A percentile compares a stretch with the other conserved stretches of the same genome.
Conservation (phyloP, 306 rosid species). For the Fragaria ananassa region DNA sequence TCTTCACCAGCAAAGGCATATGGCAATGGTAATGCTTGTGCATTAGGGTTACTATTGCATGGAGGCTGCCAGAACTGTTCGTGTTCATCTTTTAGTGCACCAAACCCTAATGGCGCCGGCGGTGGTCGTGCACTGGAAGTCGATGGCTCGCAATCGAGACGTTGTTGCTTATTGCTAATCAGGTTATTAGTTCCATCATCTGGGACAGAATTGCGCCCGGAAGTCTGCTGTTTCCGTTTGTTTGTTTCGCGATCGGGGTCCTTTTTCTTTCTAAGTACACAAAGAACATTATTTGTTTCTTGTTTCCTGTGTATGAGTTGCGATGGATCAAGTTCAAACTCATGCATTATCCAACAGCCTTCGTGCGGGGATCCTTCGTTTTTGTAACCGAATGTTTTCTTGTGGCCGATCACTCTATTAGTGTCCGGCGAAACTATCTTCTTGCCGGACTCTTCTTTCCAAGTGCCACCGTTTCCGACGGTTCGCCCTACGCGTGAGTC, state of each 20-base stretch:
- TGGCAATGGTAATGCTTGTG: background rate
- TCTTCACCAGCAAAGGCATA: background rate
- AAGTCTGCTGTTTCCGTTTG: background rate
- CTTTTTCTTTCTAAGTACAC: background rate
- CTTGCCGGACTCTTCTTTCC: slow-evolving; percentile 8
- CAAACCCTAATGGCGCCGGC: background rate
- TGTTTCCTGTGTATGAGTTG: background rate
- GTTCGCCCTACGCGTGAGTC: background rate
- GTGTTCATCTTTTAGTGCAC: background rate
- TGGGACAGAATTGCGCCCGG: background rate
- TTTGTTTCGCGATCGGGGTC: background rate
- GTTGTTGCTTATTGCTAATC: background rate
- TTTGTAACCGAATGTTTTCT: background rate
- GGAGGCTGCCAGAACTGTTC: background rate
- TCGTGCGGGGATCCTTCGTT: background rate
- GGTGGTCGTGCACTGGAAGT: background rate
- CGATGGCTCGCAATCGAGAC: background rate
- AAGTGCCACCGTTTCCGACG: background rate
- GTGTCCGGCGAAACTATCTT: background rate
- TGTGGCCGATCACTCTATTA: background rate
- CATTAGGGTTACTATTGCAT: background rate
- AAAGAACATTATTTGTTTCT: background rate
- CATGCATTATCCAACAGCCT: background rate
- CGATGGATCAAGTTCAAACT: background rate
- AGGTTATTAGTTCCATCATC: background rate